Base-by-base conservation (phyloP, 306 rosid species). In the Argentina anserina region DNA sequence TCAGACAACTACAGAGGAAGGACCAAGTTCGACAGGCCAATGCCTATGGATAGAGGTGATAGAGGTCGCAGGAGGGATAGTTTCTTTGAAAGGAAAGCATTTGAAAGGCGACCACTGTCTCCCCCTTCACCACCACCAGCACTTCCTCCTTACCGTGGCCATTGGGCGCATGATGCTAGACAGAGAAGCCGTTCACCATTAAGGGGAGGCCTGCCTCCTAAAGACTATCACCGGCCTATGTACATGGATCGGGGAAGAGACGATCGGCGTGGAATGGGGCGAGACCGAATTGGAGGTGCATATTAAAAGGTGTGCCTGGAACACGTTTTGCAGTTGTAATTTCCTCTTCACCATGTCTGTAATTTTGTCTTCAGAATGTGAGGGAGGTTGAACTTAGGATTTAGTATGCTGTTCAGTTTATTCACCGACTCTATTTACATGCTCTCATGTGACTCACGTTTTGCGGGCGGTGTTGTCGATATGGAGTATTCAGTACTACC, bases 101-200 rank as follows among this genome's bases (percentile, higher is more conserved):
- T 86, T 50, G 98, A 90, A 69, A 89, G 98, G 83, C 78, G 97
- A 60, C 89, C 84, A 29, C 86, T 71, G 12, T 89, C 98, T 42
- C 93, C 98, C 40, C 93, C 84, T 13, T 74, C 77, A 5, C 53
- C 86, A 62, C 86, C 91, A 39, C 61, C 65, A 8, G 47, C 75
- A 60, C 79, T 76, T 67, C 86, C 87, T 72, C 75, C 83, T 45
- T 84, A 82, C 37, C 90, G 85, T 60, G 91, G 87, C 37, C 79
- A 86, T 28, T 88, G 86, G 89, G 77, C 80, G 25, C 96, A 90
- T 34, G 92, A 84, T 53, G 82, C 68, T 37, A 87, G 97, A 56
- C 89, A 89, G 82, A 84, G 97, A 76, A 91, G 97, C 80, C 86
- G 91, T 34, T 91, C 97, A 29, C 97, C 96, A 0, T 26, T 91